These are phyloP conservation scores for Geosmithia flava DNA, from an alignment of 2,329 filamentous ascomycete species.

Conservation along the genomic window DNA sequence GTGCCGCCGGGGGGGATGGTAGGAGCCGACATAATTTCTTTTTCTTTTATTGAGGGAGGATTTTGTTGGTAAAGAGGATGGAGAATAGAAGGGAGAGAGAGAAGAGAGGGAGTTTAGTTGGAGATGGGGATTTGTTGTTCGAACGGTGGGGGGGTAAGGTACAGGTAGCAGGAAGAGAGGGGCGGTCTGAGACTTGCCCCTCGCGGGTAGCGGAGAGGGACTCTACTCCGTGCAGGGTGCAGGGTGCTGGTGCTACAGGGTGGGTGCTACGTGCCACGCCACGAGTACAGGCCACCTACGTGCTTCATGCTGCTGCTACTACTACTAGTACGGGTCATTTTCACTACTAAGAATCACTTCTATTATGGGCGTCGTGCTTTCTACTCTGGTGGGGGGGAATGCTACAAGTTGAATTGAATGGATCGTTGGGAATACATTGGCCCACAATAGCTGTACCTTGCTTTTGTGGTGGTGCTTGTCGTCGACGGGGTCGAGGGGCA, in stretches of 20 bases:
- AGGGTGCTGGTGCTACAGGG: too few relatives aligned
- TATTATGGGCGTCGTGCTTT: too few relatives aligned
- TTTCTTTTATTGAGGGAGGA: conserved; percentile 1
- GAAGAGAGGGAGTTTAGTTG: neutral
- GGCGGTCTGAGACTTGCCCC: neutral
- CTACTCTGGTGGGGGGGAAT: too few relatives aligned
- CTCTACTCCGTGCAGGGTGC: neutral
- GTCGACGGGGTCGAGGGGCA: neutral
- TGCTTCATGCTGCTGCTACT: too few relatives aligned
- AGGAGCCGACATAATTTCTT: conserved; percentile 36
- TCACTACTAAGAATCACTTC: too few relatives aligned
- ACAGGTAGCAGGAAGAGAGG: too few relatives aligned
- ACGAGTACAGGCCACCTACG: too few relatives aligned
- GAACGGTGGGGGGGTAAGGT: too few relatives aligned
- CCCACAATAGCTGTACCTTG: neutral
- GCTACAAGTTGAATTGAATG: too few relatives aligned
- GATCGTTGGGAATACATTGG: too few relatives aligned
- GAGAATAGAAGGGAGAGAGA: neutral
- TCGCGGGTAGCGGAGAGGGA: neutral
- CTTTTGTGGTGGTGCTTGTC: neutral
- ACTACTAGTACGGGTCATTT: too few relatives aligned
- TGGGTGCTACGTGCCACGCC: too few relatives aligned
- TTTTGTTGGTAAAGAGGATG: conserved; percentile 2
- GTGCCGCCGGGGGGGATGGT: conserved; percentile 54
- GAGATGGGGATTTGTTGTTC: neutral